These are phyloP conservation scores for Yarrowia sp. DNA, from an alignment of 805 yeast genomes.

Conservation along the genomic window DNA sequence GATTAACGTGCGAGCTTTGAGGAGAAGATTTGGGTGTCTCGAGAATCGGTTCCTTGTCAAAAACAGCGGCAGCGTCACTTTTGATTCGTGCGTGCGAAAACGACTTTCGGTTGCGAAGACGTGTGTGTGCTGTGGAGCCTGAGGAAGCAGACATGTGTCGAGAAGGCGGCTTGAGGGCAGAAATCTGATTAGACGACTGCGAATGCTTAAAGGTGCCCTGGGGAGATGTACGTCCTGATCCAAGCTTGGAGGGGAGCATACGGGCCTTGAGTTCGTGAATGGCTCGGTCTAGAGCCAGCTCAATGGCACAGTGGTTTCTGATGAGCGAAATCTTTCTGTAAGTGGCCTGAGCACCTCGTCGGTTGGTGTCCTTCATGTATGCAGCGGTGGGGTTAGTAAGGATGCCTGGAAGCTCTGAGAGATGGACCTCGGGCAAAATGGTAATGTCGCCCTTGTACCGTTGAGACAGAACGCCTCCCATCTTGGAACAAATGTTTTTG, in stretches of 20 bases:
- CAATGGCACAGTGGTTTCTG: conserved; percentile 85
- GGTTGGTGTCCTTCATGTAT: conserved; percentile 62
- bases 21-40: conserved; percentile 13
- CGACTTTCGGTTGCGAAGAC: conserved; percentile 4
- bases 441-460: conserved; percentile 92
- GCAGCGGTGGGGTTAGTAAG: conserved; percentile 79
- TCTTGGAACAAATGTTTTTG: conserved; percentile 65
- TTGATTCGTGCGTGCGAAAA: conserved; percentile 15
- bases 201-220: conserved; percentile 23
- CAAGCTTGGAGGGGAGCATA: conserved; percentile 27
- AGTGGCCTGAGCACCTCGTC: conserved; percentile 84
- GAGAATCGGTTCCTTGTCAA: not conserved
- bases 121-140: not conserved
- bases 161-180: not conserved
- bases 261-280: conserved; percentile 56
- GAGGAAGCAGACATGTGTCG: conserved; percentile 5
- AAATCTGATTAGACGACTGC: conserved; percentile 20
- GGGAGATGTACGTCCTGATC: conserved; percentile 11
- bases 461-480: conserved; percentile 75
- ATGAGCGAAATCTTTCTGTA: conserved; percentile 91
- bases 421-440: conserved; percentile 70
- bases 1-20: not conserved
- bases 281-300: conserved; percentile 78
- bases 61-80: not conserved
- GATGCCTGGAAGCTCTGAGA: conserved; percentile 56